These are phyloP conservation scores for Knoxdaviesia proteae DNA, from an alignment of 2,329 filamentous ascomycete species.

Conservation along the genomic window DNA sequence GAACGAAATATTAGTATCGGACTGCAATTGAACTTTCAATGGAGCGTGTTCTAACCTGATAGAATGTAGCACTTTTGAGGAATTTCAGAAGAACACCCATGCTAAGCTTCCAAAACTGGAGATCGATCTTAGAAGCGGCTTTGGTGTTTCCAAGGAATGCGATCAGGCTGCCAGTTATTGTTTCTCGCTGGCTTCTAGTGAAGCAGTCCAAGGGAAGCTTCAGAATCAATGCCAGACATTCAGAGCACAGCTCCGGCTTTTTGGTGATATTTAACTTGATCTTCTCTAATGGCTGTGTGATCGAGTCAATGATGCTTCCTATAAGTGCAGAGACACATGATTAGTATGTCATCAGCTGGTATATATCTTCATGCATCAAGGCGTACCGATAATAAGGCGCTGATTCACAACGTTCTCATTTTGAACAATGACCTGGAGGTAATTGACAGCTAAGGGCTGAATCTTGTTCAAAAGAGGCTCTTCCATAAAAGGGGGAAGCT, in stretches of 20 bases:
- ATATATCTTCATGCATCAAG: background rate
- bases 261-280: no score
- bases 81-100: constrained; percentile 16
- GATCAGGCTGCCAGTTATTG: constrained; percentile 3
- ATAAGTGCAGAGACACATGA: no score
- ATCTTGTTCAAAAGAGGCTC: no score
- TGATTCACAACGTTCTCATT: constrained; percentile 7
- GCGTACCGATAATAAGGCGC: constrained; percentile 2
- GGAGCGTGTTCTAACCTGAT: constrained; percentile 13
- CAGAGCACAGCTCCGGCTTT: background rate
- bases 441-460: background rate
- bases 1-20: no score
- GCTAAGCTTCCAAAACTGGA: constrained; percentile 4
- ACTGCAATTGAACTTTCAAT: no score
- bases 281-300: no score
- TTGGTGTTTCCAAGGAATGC: background rate
- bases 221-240: background rate
- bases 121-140: background rate
- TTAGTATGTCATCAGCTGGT: no score
- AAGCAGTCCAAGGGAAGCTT: constrained; percentile 6
- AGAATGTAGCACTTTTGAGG: constrained; percentile 29
- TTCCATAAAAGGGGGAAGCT: no score
- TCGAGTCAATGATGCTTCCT: no score
- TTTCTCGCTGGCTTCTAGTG: constrained; percentile 4
- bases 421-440: constrained; percentile 2